A percentile compares a stretch with the other conserved stretches of the same genome.
Evolutionary conservation across 345 rosid genomes (phyloP).

Genomic region (Pseudoturritis turrita): DNA sequence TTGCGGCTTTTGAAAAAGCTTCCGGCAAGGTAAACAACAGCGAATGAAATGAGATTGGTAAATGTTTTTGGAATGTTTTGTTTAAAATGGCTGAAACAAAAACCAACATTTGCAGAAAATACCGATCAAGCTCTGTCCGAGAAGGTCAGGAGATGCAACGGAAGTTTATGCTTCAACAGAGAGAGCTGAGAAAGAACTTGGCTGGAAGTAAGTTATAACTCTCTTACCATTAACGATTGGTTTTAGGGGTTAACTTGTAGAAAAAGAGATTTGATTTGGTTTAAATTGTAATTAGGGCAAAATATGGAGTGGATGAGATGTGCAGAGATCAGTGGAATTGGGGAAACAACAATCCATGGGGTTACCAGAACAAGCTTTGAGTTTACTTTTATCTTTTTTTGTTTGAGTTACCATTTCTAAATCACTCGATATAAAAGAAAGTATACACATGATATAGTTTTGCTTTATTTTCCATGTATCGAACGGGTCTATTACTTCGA

Average conservation of each 20-base stretch:
- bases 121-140: conserved; percentile 64
- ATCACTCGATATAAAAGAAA: conserved; percentile 6
- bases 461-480: conserved; percentile 13
- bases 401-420: not conserved
- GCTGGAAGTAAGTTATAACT: conserved; percentile 68
- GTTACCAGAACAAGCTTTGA: conserved; percentile 58
- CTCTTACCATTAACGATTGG: not conserved
- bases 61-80: not conserved
- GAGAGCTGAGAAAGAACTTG: conserved; percentile 79
- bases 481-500: not conserved
- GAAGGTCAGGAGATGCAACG: conserved; percentile 90
- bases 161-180: conserved; percentile 80
- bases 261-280: not conserved
- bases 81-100: not conserved
- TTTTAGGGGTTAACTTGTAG: not conserved
- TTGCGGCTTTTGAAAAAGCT: conserved; percentile 82
- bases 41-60: not conserved
- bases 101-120: conserved; percentile 56
- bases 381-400: not conserved
- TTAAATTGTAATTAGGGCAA: conserved; percentile 55
- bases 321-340: conserved; percentile 96
- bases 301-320: conserved; percentile 84
- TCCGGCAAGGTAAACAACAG: conserved; percentile 60
- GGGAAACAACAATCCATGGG: conserved; percentile 84
- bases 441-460: not conserved